Evolutionary conservation across 2,329 filamentous ascomycete genomes (phyloP).

Genomic region (Alternaria metachromatica): DNA sequence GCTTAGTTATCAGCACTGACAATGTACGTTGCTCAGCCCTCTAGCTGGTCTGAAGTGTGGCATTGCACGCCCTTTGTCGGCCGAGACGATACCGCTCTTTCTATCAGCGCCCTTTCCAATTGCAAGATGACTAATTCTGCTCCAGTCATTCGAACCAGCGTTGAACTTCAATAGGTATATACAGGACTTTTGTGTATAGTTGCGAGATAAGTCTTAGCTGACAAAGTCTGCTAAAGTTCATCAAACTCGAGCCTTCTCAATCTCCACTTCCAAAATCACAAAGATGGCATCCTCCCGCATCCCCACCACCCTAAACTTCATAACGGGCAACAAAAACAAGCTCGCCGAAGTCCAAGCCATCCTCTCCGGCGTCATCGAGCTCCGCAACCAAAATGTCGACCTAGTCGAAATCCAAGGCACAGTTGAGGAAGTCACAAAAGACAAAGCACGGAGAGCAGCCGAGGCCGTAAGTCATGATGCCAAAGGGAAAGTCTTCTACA

Average conservation of each 20-base stretch:
- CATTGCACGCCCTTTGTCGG: conserved; percentile 4
- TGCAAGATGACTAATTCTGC: conserved; percentile 8
- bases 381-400: conserved; percentile 78
- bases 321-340: conserved; percentile 96
- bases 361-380: conserved; percentile 71
- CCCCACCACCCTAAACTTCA: conserved; percentile 77
- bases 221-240: neutral
- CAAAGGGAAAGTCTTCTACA: neutral
- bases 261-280: neutral
- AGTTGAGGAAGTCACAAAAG: conserved; percentile 86
- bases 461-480: conserved; percentile 64
- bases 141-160: conserved; percentile 13
- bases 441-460: conserved; percentile 86
- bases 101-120: conserved; percentile 2
- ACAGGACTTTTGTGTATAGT: too few relatives aligned
- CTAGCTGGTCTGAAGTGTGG: neutral
- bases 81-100: neutral
- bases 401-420: conserved; percentile 90
- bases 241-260: neutral
- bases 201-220: neutral
- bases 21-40: conserved; percentile 6
- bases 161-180: conserved; percentile 1
- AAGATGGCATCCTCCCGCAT: conserved; percentile 24
- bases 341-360: conserved; percentile 85
- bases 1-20: neutral